These are phyloP conservation scores for Saturnispora sekii DNA, from an alignment of 805 yeast genomes.

Conservation along the genomic window DNA sequence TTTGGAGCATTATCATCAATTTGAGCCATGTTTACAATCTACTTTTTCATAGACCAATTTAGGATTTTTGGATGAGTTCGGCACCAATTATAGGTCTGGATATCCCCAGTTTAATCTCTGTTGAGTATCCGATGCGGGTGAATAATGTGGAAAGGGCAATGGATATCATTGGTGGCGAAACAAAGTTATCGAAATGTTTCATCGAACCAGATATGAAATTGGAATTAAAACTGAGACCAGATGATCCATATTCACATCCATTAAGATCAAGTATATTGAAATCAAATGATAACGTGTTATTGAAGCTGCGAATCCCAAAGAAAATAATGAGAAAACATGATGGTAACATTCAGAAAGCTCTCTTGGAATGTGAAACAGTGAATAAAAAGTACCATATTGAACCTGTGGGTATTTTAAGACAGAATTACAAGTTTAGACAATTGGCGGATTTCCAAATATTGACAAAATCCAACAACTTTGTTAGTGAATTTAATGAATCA, in stretches of 20 bases:
- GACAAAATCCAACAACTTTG: slow-evolving; percentile 46
- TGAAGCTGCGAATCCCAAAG: slow-evolving; percentile 55
- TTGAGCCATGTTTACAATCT: too few relatives aligned
- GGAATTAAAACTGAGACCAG: slow-evolving; percentile 26
- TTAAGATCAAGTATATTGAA: slow-evolving; percentile 40
- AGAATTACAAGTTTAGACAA: slow-evolving; percentile 69
- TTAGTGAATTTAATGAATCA: slow-evolving; percentile 30
- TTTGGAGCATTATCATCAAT: too few relatives aligned
- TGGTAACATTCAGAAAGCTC: slow-evolving; percentile 35
- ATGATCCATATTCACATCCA: slow-evolving; percentile 44
- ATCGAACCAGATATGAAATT: slow-evolving; percentile 26
- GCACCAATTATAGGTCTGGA: slow-evolving; percentile 42
- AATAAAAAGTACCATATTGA: slow-evolving; percentile 31
- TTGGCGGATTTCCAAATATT: slow-evolving; percentile 80
- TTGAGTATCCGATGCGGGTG: slow-evolving; percentile 73
- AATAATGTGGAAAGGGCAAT: slow-evolving; percentile 54
- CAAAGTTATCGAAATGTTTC: slow-evolving; percentile 33
- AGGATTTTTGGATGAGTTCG: too few relatives aligned
- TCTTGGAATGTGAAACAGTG: slow-evolving; percentile 28
- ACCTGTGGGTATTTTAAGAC: slow-evolving; percentile 60
- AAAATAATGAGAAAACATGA: slow-evolving; percentile 33
- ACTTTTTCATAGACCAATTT: background rate
- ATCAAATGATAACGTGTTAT: slow-evolving; percentile 45
- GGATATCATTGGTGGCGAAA: slow-evolving; percentile 56
- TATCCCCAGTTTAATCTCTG: slow-evolving; percentile 61